Percentiles rank a stretch among this genome's conserved stretches.
phyloP scores from a whole-genome alignment of 2,329 filamentous ascomycete genomes.

The Apiospora pterosperma region DNA sequence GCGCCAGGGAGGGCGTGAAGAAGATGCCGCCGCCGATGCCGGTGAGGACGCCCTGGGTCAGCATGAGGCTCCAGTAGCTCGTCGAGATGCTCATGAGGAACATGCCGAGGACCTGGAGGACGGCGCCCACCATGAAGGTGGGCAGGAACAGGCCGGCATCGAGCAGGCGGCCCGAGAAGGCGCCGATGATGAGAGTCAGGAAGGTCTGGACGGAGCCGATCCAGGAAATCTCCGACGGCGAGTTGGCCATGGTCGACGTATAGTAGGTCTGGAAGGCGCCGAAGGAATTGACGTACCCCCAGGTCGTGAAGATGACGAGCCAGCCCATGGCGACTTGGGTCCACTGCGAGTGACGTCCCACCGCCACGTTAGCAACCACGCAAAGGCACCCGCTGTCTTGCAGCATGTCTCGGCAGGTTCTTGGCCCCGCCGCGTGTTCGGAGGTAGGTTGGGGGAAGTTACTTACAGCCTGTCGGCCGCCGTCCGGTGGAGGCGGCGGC shows the following conservation, averaged over 20 bases:
- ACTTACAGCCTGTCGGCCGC: slow-evolving; percentile 20
- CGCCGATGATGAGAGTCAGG: slow-evolving; percentile 37
- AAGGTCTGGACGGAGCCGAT: slow-evolving; percentile 43
- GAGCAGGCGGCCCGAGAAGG: slow-evolving; percentile 38
- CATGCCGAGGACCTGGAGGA: slow-evolving; percentile 39
- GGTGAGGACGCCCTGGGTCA: slow-evolving; percentile 45
- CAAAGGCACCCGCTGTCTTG: background rate
- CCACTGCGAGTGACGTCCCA: slow-evolving; percentile 22
- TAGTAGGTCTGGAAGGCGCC: slow-evolving; percentile 46
- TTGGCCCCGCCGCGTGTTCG: background rate
- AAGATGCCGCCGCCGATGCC: slow-evolving; percentile 52
- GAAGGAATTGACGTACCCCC: slow-evolving; percentile 44
- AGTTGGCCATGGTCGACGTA: slow-evolving; percentile 26
- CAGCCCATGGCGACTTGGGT: slow-evolving; percentile 32
- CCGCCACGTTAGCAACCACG: background rate
- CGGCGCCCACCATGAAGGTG: slow-evolving; percentile 33
- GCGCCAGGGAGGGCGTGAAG: slow-evolving; percentile 55
- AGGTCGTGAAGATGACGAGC: slow-evolving; percentile 39
- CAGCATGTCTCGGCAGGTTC: background rate
- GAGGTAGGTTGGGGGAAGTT: background rate
- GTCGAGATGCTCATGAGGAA: slow-evolving; percentile 40
- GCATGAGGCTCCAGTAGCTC: slow-evolving; percentile 46
- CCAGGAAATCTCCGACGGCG: slow-evolving; percentile 38
- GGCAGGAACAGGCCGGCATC: slow-evolving; percentile 41
- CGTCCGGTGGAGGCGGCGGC: slow-evolving; percentile 27